Evolutionary conservation across 164 flowering plant species (phyloP).

Genomic region (Berberis thunbergii): DNA sequence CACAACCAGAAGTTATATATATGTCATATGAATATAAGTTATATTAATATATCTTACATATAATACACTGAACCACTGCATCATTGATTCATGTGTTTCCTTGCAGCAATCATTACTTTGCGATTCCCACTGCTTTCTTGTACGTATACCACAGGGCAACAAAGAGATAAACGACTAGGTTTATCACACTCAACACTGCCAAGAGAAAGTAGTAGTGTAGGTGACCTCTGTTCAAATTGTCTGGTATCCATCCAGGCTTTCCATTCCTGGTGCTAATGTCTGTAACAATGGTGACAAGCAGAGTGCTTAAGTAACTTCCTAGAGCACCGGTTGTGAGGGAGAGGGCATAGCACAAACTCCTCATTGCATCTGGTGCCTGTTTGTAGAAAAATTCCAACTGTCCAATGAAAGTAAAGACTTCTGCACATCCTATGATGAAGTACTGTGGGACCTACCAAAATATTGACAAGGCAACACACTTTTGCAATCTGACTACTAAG

Average conservation of each 20-base stretch:
- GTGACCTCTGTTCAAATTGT: slow-evolving; percentile 64
- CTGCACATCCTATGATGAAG: slow-evolving; percentile 64
- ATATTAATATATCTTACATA: no score
- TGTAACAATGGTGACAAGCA: slow-evolving; percentile 60
- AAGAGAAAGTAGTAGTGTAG: slow-evolving; percentile 47
- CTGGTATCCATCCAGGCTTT: slow-evolving; percentile 66
- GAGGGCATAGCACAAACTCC: slow-evolving; percentile 59
- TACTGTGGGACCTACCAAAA: slow-evolving; percentile 76
- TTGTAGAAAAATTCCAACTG: slow-evolving; percentile 75
- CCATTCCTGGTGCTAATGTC: slow-evolving; percentile 38
- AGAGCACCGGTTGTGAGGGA: slow-evolving; percentile 50
- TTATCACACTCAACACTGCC: neutral
- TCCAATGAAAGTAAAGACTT: slow-evolving; percentile 57
- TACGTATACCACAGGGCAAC: neutral
- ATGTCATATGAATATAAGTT: no score
- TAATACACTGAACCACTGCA: no score
- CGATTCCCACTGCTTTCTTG: neutral
- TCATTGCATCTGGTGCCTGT: slow-evolving; percentile 75
- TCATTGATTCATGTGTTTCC: no score
- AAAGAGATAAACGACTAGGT: neutral
- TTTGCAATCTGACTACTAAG: no score
- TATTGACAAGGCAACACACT: slow-evolving; percentile 2
- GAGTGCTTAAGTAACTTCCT: slow-evolving; percentile 61
- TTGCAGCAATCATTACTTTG: no score
- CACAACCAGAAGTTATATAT: no score